These are phyloP conservation scores for Coffea eugenioides DNA, from an alignment of 257 asterid genomes.

Conservation along the genomic window DNA sequence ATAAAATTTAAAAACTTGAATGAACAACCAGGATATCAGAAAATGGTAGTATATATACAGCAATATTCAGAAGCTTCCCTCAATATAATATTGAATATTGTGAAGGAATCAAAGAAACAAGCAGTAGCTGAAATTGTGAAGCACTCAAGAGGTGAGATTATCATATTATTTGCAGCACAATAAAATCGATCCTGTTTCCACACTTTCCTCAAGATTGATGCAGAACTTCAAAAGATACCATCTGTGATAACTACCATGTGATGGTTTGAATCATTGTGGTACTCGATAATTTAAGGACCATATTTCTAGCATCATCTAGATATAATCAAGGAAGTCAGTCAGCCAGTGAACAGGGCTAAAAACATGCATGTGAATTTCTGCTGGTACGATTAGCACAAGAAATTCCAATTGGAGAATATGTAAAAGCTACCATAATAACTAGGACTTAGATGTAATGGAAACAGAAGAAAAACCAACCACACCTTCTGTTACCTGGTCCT, in stretches of 20 bases:
- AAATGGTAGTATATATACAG: conserved; percentile 1
- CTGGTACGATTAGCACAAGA: no score
- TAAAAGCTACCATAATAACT: no score
- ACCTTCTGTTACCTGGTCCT: no score
- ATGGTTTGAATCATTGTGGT: not conserved
- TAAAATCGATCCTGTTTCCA: not conserved
- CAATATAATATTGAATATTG: not conserved
- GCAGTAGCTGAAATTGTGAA: not conserved
- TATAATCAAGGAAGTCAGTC: not conserved
- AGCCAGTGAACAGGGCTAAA: not conserved
- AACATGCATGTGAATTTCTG: no score
- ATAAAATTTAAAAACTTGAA: conserved; percentile 18
- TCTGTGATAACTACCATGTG: not conserved
- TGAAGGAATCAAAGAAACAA: not conserved
- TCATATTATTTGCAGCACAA: not conserved
- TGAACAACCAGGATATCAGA: conserved; percentile 9
- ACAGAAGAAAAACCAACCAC: no score
- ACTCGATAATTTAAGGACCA: not conserved
- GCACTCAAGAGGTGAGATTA: not conserved
- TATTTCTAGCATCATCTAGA: not conserved
- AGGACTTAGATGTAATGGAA: no score
- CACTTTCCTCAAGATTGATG: not conserved
- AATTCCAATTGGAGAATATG: no score
- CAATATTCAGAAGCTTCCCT: not conserved
- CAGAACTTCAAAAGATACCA: not conserved